These are phyloP conservation scores for Porpolomopsis calyptriformis DNA, from an alignment of 768 basidiomycete species.

Conservation along the genomic window DNA sequence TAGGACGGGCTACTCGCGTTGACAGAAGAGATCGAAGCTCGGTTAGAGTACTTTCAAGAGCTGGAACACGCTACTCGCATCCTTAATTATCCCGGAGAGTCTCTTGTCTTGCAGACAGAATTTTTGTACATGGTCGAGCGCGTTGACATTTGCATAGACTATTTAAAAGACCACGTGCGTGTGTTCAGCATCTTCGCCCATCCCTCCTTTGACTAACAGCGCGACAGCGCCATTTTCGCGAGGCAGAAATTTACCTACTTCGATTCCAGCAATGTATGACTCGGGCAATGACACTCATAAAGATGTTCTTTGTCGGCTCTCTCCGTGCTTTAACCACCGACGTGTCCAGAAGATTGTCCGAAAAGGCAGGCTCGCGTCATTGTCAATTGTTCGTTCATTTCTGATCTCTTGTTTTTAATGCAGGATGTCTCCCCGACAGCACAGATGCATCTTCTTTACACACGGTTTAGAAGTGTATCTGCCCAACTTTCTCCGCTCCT, in stretches of 20 bases:
- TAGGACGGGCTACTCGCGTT: constrained; percentile 70
- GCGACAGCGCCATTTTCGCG: constrained; percentile 73
- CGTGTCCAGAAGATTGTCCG: constrained; percentile 60
- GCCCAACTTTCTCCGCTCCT: constrained; percentile 67
- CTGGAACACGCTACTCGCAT: constrained; percentile 87
- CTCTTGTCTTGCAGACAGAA: constrained; percentile 80
- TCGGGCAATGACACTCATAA: constrained; percentile 94
- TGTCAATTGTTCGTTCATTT: background rate
- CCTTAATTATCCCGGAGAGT: constrained; percentile 89
- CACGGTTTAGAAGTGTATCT: constrained; percentile 71
- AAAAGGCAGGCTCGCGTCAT: constrained; percentile 41
- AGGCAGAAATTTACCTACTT: constrained; percentile 89
- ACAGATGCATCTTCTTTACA: constrained; percentile 78
- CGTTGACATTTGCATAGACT: constrained; percentile 90
- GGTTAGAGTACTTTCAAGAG: constrained; percentile 90
- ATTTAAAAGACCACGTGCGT: constrained; percentile 76
- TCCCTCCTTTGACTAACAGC: background rate
- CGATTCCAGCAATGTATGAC: constrained; percentile 98
- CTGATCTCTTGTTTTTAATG: background rate
- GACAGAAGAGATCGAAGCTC: constrained; percentile 71
- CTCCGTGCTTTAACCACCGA: constrained; percentile 72
- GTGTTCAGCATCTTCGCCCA: background rate
- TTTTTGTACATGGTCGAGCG: constrained; percentile 96
- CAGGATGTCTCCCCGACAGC: constrained; percentile 74
- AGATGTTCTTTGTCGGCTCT: constrained; percentile 89